phyloP scores from a whole-genome alignment of 331 rosid genomes.

The Saraca asoca region DNA sequence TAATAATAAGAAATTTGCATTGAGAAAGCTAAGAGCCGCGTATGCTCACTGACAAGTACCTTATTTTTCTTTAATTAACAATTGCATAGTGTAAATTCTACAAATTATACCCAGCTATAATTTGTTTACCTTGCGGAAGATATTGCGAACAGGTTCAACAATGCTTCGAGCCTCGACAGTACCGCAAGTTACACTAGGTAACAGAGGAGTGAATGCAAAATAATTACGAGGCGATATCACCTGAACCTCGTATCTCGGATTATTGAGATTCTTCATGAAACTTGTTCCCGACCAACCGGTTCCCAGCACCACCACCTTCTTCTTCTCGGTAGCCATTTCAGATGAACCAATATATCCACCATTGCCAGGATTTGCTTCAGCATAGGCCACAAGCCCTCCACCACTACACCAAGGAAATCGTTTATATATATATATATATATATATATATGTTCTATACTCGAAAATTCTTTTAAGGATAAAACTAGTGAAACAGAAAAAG shows the following conservation, averaged over 20 bases:
- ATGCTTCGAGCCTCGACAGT: slow-evolving; percentile 94
- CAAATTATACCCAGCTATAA: too few relatives aligned
- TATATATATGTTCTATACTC: too few relatives aligned
- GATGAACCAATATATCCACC: slow-evolving; percentile 28
- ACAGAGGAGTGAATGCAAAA: slow-evolving; percentile 88
- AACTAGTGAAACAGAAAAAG: too few relatives aligned
- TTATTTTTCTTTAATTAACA: not conserved
- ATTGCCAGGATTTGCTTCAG: slow-evolving; percentile 47
- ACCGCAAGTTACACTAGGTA: slow-evolving; percentile 94
- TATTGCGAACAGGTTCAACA: slow-evolving; percentile 86
- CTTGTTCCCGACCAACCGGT: slow-evolving; percentile 98
- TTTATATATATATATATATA: slow-evolving; percentile 7
- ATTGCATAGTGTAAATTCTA: not conserved
- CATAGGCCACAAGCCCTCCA: slow-evolving; percentile 72
- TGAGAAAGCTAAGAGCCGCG: not conserved
- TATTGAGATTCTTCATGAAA: slow-evolving; percentile 71
- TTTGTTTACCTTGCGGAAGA: slow-evolving; percentile 60
- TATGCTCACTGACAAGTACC: too few relatives aligned
- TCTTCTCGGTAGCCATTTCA: slow-evolving; percentile 50
- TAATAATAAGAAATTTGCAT: not conserved
- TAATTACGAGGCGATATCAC: slow-evolving; percentile 90
- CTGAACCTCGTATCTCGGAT: slow-evolving; percentile 72
- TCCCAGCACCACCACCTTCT: slow-evolving; percentile 90
- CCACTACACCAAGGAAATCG: slow-evolving; percentile 61
- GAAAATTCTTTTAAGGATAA: too few relatives aligned